Base-by-base conservation (phyloP, 495 filamentous ascomycete genomes). In the Amniculicola lignicola region DNA sequence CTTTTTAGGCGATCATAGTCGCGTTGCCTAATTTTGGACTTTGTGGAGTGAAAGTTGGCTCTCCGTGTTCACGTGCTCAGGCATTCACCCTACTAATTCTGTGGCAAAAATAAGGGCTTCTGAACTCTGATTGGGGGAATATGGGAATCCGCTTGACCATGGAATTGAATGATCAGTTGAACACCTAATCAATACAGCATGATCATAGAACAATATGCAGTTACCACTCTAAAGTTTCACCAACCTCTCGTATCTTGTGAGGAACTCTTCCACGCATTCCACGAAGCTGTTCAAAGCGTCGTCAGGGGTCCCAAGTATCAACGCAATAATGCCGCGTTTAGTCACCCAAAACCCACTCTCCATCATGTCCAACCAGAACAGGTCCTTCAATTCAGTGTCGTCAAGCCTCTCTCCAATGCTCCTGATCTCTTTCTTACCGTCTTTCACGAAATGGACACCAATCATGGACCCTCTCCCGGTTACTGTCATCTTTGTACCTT, bases 301-400 rank as follows among this genome's bases (percentile, higher is more conserved):
- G 19, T 61, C 58, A 0, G 69, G 66, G 3, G 72, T 75, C 14
- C 61, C 69, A 40, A 80, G 48, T 18, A 73, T 72, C 58, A 80
- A 51, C 12, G 73, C 68, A 29, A 74, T 56, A 28, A 68, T 70
- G 2, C 76, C 76, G 4, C 75, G 59, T 27, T 70, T 64, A 14
- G 72, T 66, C 7, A 75, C 67, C 73, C 77, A 80, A 25, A 71
- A 79, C 3, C 75, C 77, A 16, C 68, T 64, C 44, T 74, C 68
- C 41, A 80, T 47, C 65, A 76, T 72, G 64, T 76, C 72, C 12
- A 78, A 73, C 70, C 75, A 79, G 22, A 80, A 73, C 25, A 80
- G 39, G 48, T 77, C 74, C 35, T 66, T 68, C 43, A 79, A 51
- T 9, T 65, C 66, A 28, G 15, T 11, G 27, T 64, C 65, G 42